Base-by-base conservation (phyloP, 148 eudicot genomes). In the Chenopodium suecicum region DNA sequence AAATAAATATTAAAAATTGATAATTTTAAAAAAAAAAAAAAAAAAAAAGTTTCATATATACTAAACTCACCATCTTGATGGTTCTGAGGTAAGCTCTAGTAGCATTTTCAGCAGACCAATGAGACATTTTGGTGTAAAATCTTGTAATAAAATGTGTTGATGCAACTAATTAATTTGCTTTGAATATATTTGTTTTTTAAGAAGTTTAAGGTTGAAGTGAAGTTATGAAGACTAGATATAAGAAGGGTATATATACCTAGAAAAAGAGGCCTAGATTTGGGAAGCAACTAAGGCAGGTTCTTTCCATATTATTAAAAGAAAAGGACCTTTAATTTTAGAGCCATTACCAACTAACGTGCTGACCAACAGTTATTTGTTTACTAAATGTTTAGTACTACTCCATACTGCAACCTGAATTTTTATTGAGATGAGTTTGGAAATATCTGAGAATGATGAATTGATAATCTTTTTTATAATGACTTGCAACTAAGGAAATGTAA, bases 21-120 rank as follows among this genome's bases (percentile, higher is more conserved):
- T 14, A 17, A 75, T 10, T 13, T 9, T 0, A 27, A 27, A 27
- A 27, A 27, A 27, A 27, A 27, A 27, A 27, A 27, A 27, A 27
- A 27, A 9, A 58, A 27, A 32, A 31, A 34, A 5, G 5, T 58
- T 10, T 4, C 37, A 22, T 47, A 65, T 31, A 27, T 58, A 50
- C 27, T 23, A 76, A 19, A 75, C 77, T 85, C 19, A 83, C 88
- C 90, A 85, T 78, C 73, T 74, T 79, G 0, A 88, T 70, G 71
- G 86, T 81, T 79, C 80, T 81, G 1, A 88, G 90, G 83, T 85
- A 88, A 34, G 90, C 90, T 73, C 44, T 88, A 31, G 85, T 85
- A 74, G 90, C 88, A 83, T 88, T 88, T 77, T 88, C 86, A 79
- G 90, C 81, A 48, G 86, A 88, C 90, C 90, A 88, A 74, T 69